Evolutionary conservation across 192 early-diverging fungal species (phyloP).

Genomic region (Linnemannia hyalina): DNA sequence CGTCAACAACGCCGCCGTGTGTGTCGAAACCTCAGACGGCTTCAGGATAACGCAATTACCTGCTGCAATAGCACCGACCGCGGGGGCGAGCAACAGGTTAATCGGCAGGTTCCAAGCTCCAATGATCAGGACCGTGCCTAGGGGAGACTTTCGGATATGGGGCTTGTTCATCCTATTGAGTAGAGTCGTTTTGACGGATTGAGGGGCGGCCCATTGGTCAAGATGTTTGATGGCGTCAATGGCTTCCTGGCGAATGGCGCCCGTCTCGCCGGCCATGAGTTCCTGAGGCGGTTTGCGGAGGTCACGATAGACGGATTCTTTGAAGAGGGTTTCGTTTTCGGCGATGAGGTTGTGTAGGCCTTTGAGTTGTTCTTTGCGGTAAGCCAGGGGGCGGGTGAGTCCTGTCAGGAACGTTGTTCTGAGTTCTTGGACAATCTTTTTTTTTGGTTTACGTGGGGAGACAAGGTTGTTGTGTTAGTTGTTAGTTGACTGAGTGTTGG

Average conservation of each 20-base stretch:
- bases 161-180: conserved; percentile 61
- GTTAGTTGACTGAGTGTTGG: neutral
- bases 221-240: conserved; percentile 68
- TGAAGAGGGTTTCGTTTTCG: conserved; percentile 68
- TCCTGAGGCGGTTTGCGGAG: conserved; percentile 69
- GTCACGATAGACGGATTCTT: conserved; percentile 70
- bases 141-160: conserved; percentile 78
- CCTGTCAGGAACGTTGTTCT: conserved; percentile 50
- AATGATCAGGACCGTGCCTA: conserved; percentile 56
- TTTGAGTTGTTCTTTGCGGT: conserved; percentile 73
- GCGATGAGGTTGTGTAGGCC: conserved; percentile 70
- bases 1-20: conserved; percentile 73
- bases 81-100: conserved; percentile 76
- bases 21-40: conserved; percentile 85
- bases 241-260: conserved; percentile 60
- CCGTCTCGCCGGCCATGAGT: conserved; percentile 69
- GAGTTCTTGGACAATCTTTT: conserved; percentile 52
- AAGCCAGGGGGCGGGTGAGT: conserved; percentile 59
- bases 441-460: too few relatives aligned
- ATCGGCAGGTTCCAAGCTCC: conserved; percentile 70
- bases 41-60: conserved; percentile 89
- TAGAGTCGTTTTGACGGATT: conserved; percentile 55
- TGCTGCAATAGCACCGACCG: conserved; percentile 89
- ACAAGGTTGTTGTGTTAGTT: neutral
- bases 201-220: conserved; percentile 67